Evolutionary conservation across 495 filamentous ascomycete genomes (phyloP).

Genomic region (Xylaria nigripes): DNA sequence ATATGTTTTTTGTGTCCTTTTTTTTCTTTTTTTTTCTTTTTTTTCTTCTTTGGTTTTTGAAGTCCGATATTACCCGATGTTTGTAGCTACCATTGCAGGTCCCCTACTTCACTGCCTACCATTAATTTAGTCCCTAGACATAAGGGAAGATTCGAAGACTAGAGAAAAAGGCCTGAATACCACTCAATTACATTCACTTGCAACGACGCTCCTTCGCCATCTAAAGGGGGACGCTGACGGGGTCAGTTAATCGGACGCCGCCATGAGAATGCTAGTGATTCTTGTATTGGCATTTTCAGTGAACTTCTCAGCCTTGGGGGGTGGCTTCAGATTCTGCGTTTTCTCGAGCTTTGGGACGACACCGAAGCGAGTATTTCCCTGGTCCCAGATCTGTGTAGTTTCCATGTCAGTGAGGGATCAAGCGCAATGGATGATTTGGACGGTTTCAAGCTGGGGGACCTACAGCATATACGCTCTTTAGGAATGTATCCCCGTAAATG

Average conservation of each 20-base stretch:
- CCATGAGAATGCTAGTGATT: conserved; percentile 12
- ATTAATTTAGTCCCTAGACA: too few relatives aligned
- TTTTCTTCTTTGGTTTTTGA: too few relatives aligned
- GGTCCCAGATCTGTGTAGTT: conserved; percentile 57
- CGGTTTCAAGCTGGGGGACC: conserved; percentile 24
- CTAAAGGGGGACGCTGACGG: not conserved
- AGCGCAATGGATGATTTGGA: not conserved
- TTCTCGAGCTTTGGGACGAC: conserved; percentile 56
- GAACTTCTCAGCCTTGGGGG: conserved; percentile 12
- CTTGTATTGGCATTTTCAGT: conserved; percentile 12
- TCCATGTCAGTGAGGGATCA: not conserved
- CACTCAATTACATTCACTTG: not conserved
- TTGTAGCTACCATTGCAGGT: too few relatives aligned
- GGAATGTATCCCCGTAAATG: conserved; percentile 65
- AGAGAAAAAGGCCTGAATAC: not conserved
- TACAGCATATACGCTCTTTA: conserved; percentile 70
- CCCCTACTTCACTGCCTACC: too few relatives aligned
- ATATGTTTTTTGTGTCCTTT: too few relatives aligned
- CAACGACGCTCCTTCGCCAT: not conserved
- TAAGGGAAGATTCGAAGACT: not conserved
- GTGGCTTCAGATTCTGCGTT: conserved; percentile 42
- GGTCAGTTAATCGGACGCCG: not conserved
- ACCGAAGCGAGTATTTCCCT: conserved; percentile 63
- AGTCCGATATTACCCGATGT: too few relatives aligned
- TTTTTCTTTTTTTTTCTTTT: too few relatives aligned